Base-by-base conservation (phyloP, 2,329 filamentous ascomycete genomes). In the Reticulascus tulasneorum region DNA sequence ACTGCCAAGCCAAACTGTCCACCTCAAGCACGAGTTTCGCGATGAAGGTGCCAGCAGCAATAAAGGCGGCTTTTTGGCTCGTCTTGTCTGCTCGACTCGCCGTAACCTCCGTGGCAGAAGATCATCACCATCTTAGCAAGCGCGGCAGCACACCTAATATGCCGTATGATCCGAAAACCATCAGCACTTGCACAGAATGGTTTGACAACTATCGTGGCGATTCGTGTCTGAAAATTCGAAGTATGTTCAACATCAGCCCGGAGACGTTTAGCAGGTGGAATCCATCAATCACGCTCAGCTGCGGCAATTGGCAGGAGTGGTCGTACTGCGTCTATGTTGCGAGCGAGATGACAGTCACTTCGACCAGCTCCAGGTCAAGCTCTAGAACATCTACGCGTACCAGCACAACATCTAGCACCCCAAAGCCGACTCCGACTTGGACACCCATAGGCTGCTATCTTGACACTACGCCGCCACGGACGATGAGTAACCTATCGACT, bases 391-490 rank as follows among this genome's bases (percentile, higher is more conserved):
- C 37, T 16, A 30, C 17, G 10, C 19, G 17, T 19, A 36, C 35
- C 18, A 36, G 43, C 18, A 37, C 42, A 5, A 34, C 40, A 19
- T 37, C 36, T 17, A 28, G 22, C 28, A 43, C 35, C 6, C 15
- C 35, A 24, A 37, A 22, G 21, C 44, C 26, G 39, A 43, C 24
- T 38, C 38, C 44, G 9, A 39, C 36, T 13, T 51, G 46, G 52
- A 38, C 30, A 17, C 43, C 56, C 17, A 38, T 58, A 29, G 65
- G 65, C 34, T 69, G 65, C 40, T 68, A 66, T 42, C 55, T 54
- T 26, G 18, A 32, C 28, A 38, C 52, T 2, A 42, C 32, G 44
- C 45, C 38, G 38, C 53, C 40, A 46, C 17, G 18, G n/a, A 44
- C 42, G 53, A 45, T 57, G 52, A 52, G 52, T 47, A 54, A 53